A percentile compares a stretch with the other conserved stretches of the same genome.
Evolutionary conservation across 2,329 filamentous ascomycete species (phyloP).

Genomic region (Cladorrhinum sp.): DNA sequence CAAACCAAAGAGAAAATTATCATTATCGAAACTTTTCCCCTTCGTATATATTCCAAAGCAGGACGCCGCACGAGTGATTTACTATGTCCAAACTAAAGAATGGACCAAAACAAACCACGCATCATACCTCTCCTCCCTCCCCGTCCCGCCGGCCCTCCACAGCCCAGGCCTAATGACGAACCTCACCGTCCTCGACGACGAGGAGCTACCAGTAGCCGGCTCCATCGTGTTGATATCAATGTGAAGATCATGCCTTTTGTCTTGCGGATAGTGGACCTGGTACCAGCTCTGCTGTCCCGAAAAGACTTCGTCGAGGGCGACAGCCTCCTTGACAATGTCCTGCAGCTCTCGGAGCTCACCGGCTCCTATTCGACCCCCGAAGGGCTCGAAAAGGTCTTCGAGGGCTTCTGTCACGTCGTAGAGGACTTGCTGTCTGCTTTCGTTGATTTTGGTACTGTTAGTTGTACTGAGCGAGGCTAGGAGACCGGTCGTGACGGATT

Average conservation of each 20-base stretch:
- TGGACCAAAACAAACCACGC: no score
- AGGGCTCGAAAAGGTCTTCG: neutral
- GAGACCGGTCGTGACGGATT: neutral
- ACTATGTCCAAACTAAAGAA: no score
- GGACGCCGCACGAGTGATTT: no score
- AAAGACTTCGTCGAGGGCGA: neutral
- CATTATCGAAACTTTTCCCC: no score
- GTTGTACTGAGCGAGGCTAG: neutral
- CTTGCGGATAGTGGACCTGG: neutral
- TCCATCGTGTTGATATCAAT: neutral
- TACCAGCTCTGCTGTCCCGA: slow-evolving; percentile 1
- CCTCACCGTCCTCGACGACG: neutral
- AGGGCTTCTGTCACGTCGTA: neutral
- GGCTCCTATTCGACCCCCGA: neutral
- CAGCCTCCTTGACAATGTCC: neutral
- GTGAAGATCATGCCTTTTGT: neutral
- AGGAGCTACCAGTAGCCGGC: neutral
- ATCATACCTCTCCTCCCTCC: no score
- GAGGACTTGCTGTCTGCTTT: neutral
- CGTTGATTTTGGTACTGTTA: neutral
- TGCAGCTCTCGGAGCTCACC: neutral
- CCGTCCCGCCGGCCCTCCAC: neutral
- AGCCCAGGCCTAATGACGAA: neutral
- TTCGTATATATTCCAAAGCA: no score
- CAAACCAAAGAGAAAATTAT: no score